A percentile compares a stretch with the other conserved stretches of the same genome.
Conservation (phyloP, 371 early-diverging fungal species). For the Batrachochytrium dendrobatidis region DNA sequence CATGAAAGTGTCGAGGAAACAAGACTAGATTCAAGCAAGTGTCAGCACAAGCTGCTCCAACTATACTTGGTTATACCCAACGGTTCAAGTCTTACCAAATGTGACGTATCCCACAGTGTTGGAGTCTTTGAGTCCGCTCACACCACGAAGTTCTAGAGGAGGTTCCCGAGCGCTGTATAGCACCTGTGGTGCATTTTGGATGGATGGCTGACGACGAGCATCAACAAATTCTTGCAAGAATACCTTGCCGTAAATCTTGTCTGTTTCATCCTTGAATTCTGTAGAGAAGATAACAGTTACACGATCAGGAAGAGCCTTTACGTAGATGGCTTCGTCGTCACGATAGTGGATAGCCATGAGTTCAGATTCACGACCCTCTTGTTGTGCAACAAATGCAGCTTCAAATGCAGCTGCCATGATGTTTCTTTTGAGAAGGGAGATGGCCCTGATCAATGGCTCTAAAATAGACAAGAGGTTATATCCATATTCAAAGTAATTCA, state of each 20-base stretch:
- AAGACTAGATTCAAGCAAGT: constrained; percentile 54
- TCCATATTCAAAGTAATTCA: neutral
- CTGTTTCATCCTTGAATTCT: constrained; percentile 93
- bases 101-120: constrained; percentile 85
- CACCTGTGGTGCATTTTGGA: constrained; percentile 94
- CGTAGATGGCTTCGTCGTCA: constrained; percentile 85
- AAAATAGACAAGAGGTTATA: constrained; percentile 12
- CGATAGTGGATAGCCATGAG: constrained; percentile 89
- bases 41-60: no score
- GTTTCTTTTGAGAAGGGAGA: constrained; percentile 85
- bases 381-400: constrained; percentile 79
- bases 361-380: constrained; percentile 61
- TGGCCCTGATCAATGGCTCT: constrained; percentile 68
- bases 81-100: constrained; percentile 58
- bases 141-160: constrained; percentile 84
- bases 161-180: constrained; percentile 87
- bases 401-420: constrained; percentile 90
- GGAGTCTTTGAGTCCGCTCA: constrained; percentile 63
- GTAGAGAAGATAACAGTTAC: constrained; percentile 96
- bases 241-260: constrained; percentile 89
- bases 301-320: constrained; percentile 83
- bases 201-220: constrained; percentile 79
- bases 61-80: neutral
- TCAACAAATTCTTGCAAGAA: constrained; percentile 99
- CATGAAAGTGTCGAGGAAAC: constrained; percentile 82